Evolutionary conservation across 2,329 filamentous ascomycete genomes (phyloP), one percentile per base, ranked within the genome.

Genomic region (Aspergillus thermomutatus): DNA sequence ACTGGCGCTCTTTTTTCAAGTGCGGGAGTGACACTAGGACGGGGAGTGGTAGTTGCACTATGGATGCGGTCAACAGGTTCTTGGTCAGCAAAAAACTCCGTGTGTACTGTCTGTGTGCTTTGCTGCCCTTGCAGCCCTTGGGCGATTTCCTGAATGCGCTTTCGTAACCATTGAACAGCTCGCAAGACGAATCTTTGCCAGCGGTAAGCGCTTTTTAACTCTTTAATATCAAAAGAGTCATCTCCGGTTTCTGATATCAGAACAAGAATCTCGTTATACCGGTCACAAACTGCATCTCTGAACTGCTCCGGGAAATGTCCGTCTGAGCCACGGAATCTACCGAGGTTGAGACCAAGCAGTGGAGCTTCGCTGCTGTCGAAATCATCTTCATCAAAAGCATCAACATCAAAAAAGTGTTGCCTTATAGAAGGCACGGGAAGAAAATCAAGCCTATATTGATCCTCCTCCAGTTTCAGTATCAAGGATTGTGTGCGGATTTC

Each of bases 401-500:
- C 57, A 17, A 63, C 57, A 19, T 62, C 63, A 49, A 72, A 75
- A 52, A 85, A 84, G 0, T 78, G 64, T 0, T 70, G 64, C 1
- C 64, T 59, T 3, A 84, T 56, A 11, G 76, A 63, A 9, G 66
- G 63, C 11, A 76, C 66, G 3, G 79, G 75, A 58, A 79, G 65
- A 49, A 76, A 79, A 8, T 60, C 62, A 1, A 62, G 58, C 4
- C 69, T 62, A 27, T 70, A 55, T 28, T 70, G 60, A 7, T 69
- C 67, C 9, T 66, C 67, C 43, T 73, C 66, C 3, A 82, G 64
- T 5, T 72, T 66, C n/a, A 73, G 59, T 43, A 85, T 79, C n/a
- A 79, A 71, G 10, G 77, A 72, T 59, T 86, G 83, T 2, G 82
- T 85, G 2, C 83, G 78, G 23, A 86, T 73, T 6, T 82, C 79